Conservation (phyloP, 805 yeast genomes). For the Candida arabinofermentans region DNA sequence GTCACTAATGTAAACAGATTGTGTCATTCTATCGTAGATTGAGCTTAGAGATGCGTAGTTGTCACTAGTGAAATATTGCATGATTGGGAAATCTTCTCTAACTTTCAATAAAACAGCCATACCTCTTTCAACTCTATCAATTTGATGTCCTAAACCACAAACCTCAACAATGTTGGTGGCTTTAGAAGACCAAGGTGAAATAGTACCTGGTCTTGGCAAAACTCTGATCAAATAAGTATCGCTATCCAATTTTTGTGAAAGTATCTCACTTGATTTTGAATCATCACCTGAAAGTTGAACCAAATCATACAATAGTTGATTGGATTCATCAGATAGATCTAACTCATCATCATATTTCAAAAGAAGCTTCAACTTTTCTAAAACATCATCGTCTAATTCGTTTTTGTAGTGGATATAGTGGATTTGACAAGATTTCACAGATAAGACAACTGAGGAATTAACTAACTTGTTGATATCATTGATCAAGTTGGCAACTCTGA, state of each 20-base stretch:
- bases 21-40: conserved; percentile 94
- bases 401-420: conserved; percentile 73
- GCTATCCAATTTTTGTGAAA: conserved; percentile 27
- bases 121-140: conserved; percentile 92
- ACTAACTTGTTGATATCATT: conserved; percentile 70
- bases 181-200: conserved; percentile 98
- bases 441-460: conserved; percentile 60
- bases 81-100: conserved; percentile 65
- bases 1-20: conserved; percentile 51
- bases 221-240: conserved; percentile 64
- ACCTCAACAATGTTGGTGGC: conserved; percentile 92
- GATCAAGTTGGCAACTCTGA: conserved; percentile 72
- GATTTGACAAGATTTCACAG: conserved; percentile 68
- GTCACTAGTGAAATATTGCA: conserved; percentile 48
- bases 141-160: conserved; percentile 69
- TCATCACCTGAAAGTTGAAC: conserved; percentile 27
- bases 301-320: conserved; percentile 18
- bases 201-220: conserved; percentile 91
- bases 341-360: conserved; percentile 71
- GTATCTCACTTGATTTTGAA: conserved; percentile 8
- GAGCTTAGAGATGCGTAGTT: conserved; percentile 55
- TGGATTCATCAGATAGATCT: conserved; percentile 42
- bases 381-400: conserved; percentile 37
- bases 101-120: conserved; percentile 67
- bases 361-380: conserved; percentile 51